Evolutionary conservation across 1,284 basidiomycete species (phyloP), one percentile per base, ranked within the genome.

Genomic region (Irpex sp.): DNA sequence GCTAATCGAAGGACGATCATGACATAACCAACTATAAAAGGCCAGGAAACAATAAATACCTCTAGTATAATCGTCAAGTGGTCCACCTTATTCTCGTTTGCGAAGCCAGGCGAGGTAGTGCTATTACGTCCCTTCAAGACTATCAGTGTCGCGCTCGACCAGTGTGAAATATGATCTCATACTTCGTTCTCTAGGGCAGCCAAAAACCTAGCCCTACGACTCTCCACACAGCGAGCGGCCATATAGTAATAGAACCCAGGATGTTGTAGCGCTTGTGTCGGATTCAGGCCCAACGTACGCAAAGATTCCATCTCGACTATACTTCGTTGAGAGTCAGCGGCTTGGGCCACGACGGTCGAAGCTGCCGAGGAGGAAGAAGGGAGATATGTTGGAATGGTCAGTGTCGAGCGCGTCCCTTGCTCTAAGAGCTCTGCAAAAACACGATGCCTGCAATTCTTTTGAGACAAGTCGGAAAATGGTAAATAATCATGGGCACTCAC

Each of bases 161-260:
- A 34, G 31, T 34, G 31, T 34, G 31, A 3, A 3, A 56, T 15
- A 0, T 3, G 31, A 9, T 37, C 54, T 34, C 79, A 65, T 59
- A 87, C 86, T 76, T 92, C 89, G 34, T 79, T 79, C 11, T 87
- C 83, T 1, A 87, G 65, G 11, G 85, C 82, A 15, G 79, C 79
- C 60, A 89, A 70, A 73, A 90, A 96, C 19, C 87, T 81, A 65
- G 85, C 81, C 58, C 88, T 79, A 37, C 96, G 80, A 66, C 86
- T 81, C 67, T 95, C 88, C 0, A 93, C 93, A 71, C 92, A 95
- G 56, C 83, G 82, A 0, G 93, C 96, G 0, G 94, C 92, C 75
- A 91, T 87, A 72, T 94, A 93, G 73, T 94, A 97, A 72, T 96
- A 97, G 75, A 89, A 93, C 0, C 94, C 95, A 0, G 95, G 91